A percentile compares a stretch with the other conserved stretches of the same genome.
phyloP scores from a whole-genome alignment of 2,329 filamentous ascomycete genomes.

The Rhynchosporium secalis region DNA sequence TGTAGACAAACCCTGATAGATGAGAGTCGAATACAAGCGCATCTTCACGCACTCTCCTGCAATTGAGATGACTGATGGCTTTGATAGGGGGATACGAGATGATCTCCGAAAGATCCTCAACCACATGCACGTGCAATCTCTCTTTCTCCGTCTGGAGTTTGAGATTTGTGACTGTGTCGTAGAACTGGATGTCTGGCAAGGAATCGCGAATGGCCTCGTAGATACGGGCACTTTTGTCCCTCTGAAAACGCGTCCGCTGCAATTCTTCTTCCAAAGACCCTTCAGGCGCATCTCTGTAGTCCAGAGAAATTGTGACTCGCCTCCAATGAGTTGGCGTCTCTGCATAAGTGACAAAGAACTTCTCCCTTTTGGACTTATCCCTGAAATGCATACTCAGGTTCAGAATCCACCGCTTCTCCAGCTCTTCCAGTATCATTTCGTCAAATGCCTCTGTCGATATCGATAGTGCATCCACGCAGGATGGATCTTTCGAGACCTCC shows the following conservation, averaged over 20 bases:
- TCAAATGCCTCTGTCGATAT: slow-evolving; percentile 50
- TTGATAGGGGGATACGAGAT: slow-evolving; percentile 78
- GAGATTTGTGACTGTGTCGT: slow-evolving; percentile 91
- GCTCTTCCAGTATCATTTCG: slow-evolving; percentile 70
- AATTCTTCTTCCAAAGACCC: slow-evolving; percentile 87
- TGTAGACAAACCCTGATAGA: slow-evolving; percentile 96
- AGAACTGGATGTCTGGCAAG: slow-evolving; percentile 91
- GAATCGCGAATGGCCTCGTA: slow-evolving; percentile 95
- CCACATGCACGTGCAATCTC: slow-evolving; percentile 90
- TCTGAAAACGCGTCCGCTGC: slow-evolving; percentile 73
- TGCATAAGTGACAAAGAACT: slow-evolving; percentile 96
- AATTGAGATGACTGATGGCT: slow-evolving; percentile 72
- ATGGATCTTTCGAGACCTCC: slow-evolving; percentile 34
- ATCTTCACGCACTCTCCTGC: slow-evolving; percentile 66
- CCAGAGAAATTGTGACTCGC: slow-evolving; percentile 87
- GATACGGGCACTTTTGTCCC: slow-evolving; percentile 89
- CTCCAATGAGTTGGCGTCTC: slow-evolving; percentile 78
- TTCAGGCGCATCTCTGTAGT: slow-evolving; percentile 78
- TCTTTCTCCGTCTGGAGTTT: slow-evolving; percentile 88
- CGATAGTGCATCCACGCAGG: slow-evolving; percentile 33
- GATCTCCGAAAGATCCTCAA: slow-evolving; percentile 88
- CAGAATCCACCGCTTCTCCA: slow-evolving; percentile 89
- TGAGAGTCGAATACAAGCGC: slow-evolving; percentile 85
- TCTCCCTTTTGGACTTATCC: slow-evolving; percentile 88
- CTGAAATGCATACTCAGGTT: slow-evolving; percentile 98